Conservation (phyloP, 2,329 filamentous ascomycete species). For the Pseudocercospora cruenta region DNA sequence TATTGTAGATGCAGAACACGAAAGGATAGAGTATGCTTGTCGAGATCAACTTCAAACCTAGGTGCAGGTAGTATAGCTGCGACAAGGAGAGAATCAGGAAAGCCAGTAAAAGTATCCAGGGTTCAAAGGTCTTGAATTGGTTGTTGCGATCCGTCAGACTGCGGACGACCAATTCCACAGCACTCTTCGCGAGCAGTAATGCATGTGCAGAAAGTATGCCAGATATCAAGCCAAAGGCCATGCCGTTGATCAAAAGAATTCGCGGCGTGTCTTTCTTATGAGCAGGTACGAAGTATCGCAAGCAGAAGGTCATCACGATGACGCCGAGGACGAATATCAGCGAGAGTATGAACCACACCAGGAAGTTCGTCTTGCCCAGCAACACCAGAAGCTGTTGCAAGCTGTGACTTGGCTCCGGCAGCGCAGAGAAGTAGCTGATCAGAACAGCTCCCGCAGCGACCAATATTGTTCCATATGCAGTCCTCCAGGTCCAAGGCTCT, state of each 20-base stretch:
- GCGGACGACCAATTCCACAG: slow-evolving; percentile 87
- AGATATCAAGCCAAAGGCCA: slow-evolving; percentile 84
- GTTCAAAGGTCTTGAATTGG: slow-evolving; percentile 93
- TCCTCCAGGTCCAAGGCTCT: slow-evolving; percentile 93
- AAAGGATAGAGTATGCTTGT: slow-evolving; percentile 95
- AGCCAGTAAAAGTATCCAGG: slow-evolving; percentile 84
- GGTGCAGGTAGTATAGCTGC: slow-evolving; percentile 93
- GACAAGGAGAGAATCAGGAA: slow-evolving; percentile 81
- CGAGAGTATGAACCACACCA: slow-evolving; percentile 87
- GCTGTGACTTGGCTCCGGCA: slow-evolving; percentile 88
- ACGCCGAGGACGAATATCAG: slow-evolving; percentile 72
- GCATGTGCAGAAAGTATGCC: slow-evolving; percentile 94
- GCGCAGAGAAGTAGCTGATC: slow-evolving; percentile 91
- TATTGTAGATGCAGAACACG: slow-evolving; percentile 99
- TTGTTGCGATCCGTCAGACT: slow-evolving; percentile 85
- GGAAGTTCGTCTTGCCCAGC: slow-evolving; percentile 72
- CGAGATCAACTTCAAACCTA: slow-evolving; percentile 89
- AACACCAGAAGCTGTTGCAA: slow-evolving; percentile 79
- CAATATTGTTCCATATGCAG: slow-evolving; percentile 84
- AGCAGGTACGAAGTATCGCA: slow-evolving; percentile 36
- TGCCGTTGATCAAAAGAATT: slow-evolving; percentile 71
- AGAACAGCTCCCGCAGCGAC: slow-evolving; percentile 87
- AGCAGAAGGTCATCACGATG: slow-evolving; percentile 61
- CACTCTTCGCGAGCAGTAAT: slow-evolving; percentile 90
- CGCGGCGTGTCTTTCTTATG: slow-evolving; percentile 39